Evolutionary conservation across 192 early-diverging fungal genomes (phyloP), one percentile per base, ranked within the genome.

Genomic region (Podila minutissima): DNA sequence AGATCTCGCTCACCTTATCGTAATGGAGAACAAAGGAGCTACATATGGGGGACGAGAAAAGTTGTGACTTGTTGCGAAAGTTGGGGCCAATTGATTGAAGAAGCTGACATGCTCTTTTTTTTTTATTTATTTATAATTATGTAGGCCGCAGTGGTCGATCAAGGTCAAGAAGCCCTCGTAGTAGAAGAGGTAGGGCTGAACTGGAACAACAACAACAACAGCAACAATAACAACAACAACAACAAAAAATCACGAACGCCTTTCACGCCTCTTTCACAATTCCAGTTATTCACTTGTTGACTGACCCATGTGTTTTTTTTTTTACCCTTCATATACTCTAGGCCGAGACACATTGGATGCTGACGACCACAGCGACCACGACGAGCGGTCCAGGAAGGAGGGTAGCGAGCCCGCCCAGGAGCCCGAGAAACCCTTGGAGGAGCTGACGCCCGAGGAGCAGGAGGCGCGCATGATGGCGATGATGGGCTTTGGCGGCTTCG

Each of bases 401-500:
- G 29, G 17, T n/a, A 57, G 37, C 22, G 35, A 69, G 11, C 11
- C 20, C 0, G 57, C n/a, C 31, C 51, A 32, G 22, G 69, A 59
- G 4, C 17, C 33, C 5, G 46, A 59, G 48, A 83, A 72, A 24
- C 66, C 75, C 6, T 15, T 74, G 32, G 71, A 68, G 22, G 63
- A 75, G 38, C 49, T 85, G 28, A 63, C 81, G 22, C 84, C 79
- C 5, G 87, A 90, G 51, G 87, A 90, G 60, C 81, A 86, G 61
- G 96, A 97, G 59, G 90, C 89, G 20, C 87, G 91, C 68, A 95
- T 98, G 95, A 91, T 86, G 86, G 87, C 87, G 1, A 29, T 96
- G 64, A 93, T 98, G 92, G 97, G 97, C 6, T 96, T 98, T 75
- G 88, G 89, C 7, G 93, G 93, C 3, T 98, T 98, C 83, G 89